phyloP scores from a whole-genome alignment of 495 filamentous ascomycete genomes.

The Talaromyces nanjingensis region DNA sequence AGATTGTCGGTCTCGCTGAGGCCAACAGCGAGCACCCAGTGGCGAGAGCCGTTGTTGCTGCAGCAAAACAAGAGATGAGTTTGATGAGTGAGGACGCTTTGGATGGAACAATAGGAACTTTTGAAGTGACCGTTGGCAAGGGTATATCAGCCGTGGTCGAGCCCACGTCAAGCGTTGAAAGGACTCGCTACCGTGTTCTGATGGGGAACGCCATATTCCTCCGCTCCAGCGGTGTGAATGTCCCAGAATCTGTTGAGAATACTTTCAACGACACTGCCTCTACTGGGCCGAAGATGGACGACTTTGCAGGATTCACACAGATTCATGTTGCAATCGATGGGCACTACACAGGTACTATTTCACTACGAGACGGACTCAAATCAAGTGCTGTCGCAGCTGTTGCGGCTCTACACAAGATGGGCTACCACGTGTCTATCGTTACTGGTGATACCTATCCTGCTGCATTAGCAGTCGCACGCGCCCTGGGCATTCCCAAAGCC shows the following conservation, averaged over 20 bases:
- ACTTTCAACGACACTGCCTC: conserved; percentile 14
- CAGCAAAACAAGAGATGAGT: conserved; percentile 66
- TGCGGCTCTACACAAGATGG: conserved; percentile 74
- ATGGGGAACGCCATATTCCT: conserved; percentile 80
- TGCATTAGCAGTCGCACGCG: conserved; percentile 71
- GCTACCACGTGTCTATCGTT: conserved; percentile 81
- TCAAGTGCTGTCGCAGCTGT: conserved; percentile 76
- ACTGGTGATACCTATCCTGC: conserved; percentile 85
- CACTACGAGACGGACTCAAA: conserved; percentile 86
- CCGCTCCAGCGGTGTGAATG: conserved; percentile 52
- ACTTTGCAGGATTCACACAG: conserved; percentile 64
- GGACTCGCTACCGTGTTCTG: conserved; percentile 66
- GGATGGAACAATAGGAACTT: conserved; percentile 77
- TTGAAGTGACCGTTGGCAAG: conserved; percentile 72
- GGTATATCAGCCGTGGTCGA: conserved; percentile 80
- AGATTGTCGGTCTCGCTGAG: conserved; percentile 85
- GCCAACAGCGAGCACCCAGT: conserved; percentile 94
- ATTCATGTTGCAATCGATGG: conserved; percentile 87
- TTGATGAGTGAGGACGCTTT: conserved; percentile 65
- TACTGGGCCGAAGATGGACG: conserved; percentile 20
- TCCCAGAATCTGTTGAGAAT: conserved; percentile 58
- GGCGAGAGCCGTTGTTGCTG: conserved; percentile 70
- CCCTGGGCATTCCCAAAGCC: conserved; percentile 69
- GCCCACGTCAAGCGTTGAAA: conserved; percentile 58
- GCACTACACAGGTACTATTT: conserved; percentile 70